These are phyloP conservation scores for Phytophthora litchii DNA, from an alignment of 352 stramenopile species.

Conservation along the genomic window DNA sequence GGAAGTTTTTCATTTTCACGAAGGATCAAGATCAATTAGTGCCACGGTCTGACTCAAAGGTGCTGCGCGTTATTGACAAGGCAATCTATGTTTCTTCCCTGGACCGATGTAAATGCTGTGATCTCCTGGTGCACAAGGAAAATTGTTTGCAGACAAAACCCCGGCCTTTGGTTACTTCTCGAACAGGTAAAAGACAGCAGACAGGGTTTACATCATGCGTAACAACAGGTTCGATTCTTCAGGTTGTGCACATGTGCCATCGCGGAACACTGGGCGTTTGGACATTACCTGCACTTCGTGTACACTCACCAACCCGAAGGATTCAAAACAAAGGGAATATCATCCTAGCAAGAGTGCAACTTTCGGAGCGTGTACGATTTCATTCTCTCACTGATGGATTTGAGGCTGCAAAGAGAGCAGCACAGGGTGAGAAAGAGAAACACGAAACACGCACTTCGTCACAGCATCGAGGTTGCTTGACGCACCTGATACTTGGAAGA, in stretches of 20 bases:
- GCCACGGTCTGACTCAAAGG: constrained; percentile 74
- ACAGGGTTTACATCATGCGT: constrained; percentile 62
- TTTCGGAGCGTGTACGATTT: constrained; percentile 16
- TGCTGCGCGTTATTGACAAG: constrained; percentile 53
- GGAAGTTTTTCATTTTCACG: constrained; percentile 85
- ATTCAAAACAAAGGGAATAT: constrained; percentile 16
- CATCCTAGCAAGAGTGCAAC: constrained; percentile 14
- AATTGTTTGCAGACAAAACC: constrained; percentile 11
- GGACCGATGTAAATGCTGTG: constrained; percentile 65
- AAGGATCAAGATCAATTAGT: constrained; percentile 85
- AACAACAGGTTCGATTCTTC: constrained; percentile 23
- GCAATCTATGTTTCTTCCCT: constrained; percentile 58
- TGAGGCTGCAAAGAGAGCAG: constrained; percentile 9
- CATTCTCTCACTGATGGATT: constrained; percentile 45
- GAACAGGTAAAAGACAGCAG: constrained; percentile 18
- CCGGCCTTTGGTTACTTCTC: constrained; percentile 1
- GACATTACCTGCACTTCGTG: constrained; percentile 37
- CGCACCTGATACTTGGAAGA: constrained; percentile 53
- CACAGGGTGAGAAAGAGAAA: constrained; percentile 2
- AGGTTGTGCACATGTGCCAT: constrained; percentile 63
- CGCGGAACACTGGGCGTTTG: constrained; percentile 60
- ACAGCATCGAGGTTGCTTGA: constrained; percentile 28
- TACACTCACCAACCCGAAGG: constrained; percentile 11
- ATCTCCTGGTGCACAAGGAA: constrained; percentile 15
- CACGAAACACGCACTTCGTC: constrained; percentile 1